Conservation (phyloP, 2,329 filamentous ascomycete species). For the Cladosporium sp. region DNA sequence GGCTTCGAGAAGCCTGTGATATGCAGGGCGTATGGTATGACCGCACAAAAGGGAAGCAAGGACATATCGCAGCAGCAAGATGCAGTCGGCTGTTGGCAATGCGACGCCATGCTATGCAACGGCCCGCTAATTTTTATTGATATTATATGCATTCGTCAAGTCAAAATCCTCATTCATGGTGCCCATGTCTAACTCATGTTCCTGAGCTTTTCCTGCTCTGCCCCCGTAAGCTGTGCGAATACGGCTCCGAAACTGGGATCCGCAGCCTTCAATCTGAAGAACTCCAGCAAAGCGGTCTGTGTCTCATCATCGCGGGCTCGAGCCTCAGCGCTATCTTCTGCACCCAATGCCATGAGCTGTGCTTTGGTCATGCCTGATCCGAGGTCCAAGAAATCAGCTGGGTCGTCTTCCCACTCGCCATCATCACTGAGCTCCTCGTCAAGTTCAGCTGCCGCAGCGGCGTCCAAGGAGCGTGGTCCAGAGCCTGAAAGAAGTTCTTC, state of each 20-base stretch:
- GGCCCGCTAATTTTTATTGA: background rate
- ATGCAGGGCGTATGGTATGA: background rate
- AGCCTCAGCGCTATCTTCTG: slow-evolving; percentile 48
- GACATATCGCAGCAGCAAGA: background rate
- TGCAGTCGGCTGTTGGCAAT: background rate
- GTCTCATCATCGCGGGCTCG: slow-evolving; percentile 87
- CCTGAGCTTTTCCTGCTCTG: slow-evolving; percentile 56
- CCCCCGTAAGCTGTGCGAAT: slow-evolving; percentile 54
- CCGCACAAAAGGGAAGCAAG: background rate
- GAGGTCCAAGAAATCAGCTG: slow-evolving; percentile 72
- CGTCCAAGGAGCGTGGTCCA: slow-evolving; percentile 54
- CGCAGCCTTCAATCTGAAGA: slow-evolving; percentile 65
- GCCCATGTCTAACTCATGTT: slow-evolving; percentile 26
- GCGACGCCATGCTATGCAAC: background rate
- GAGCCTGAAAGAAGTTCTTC: slow-evolving; percentile 85
- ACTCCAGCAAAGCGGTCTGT: slow-evolving; percentile 77
- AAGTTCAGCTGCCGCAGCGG: slow-evolving; percentile 60
- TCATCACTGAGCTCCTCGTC: slow-evolving; percentile 63
- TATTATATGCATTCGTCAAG: slow-evolving; percentile 6
- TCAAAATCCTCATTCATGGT: background rate
- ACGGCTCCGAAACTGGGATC: slow-evolving; percentile 57
- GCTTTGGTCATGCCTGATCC: slow-evolving; percentile 54
- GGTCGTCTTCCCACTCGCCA: slow-evolving; percentile 78
- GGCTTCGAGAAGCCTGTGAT: background rate
- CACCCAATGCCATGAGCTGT: slow-evolving; percentile 78